Conservation (phyloP, 306 rosid genomes). For the Sechiopsis laciniata region DNA sequence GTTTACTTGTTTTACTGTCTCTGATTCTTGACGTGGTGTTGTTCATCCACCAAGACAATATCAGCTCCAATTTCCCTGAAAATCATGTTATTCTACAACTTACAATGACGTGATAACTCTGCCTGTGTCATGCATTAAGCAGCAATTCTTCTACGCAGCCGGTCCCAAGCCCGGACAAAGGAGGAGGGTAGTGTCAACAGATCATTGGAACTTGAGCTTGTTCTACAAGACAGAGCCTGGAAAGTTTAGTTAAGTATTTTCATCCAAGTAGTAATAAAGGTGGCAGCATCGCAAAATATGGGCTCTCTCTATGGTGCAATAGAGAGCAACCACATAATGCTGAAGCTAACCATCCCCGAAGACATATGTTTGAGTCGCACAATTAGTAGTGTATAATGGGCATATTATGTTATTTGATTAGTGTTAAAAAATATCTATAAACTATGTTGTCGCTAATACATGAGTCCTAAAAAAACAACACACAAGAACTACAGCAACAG, state of each 20-base stretch:
- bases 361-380: background rate
- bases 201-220: slow-evolving; percentile 8
- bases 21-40: background rate
- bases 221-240: background rate
- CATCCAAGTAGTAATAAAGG: background rate
- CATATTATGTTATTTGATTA: background rate
- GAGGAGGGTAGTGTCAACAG: slow-evolving; percentile 26
- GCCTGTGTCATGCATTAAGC: slow-evolving; percentile 25
- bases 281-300: background rate
- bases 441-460: background rate
- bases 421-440: background rate
- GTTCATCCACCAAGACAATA: slow-evolving; percentile 3
- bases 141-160: slow-evolving; percentile 24
- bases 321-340: background rate
- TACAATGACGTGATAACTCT: slow-evolving; percentile 22
- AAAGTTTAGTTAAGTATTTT: background rate
- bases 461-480: background rate
- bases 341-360: background rate
- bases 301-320: background rate
- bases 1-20: background rate
- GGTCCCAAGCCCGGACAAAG: slow-evolving; percentile 32
- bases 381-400: background rate
- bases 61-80: slow-evolving; percentile 15
- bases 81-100: slow-evolving; percentile 10
- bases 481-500: background rate